phyloP scores from a whole-genome alignment of 306 rosid genomes.

The Carpinus viminea region DNA sequence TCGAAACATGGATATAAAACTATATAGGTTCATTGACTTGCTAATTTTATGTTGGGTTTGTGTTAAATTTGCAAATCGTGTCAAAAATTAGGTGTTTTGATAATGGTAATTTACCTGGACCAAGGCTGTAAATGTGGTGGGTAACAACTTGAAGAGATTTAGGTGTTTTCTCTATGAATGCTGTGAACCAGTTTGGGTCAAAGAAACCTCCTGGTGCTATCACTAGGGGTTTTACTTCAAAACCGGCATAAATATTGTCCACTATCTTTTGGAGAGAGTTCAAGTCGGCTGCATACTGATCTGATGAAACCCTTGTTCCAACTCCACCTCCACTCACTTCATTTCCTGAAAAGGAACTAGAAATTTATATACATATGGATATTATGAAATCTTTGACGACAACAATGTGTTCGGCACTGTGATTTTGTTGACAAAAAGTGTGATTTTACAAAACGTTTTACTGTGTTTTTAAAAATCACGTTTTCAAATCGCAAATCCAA shows the following conservation, averaged over 20 bases:
- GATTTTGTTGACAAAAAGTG: no score
- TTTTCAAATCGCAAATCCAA: not conserved
- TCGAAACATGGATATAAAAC: no score
- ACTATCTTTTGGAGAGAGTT: constrained; percentile 51
- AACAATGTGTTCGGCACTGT: not conserved
- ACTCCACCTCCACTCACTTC: constrained; percentile 82
- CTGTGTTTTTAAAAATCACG: not conserved
- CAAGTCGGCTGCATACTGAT: constrained; percentile 68
- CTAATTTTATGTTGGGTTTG: no score
- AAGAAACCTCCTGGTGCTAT: constrained; percentile 94
- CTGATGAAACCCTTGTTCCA: constrained; percentile 62
- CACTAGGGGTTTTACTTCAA: constrained; percentile 57
- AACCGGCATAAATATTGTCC: constrained; percentile 39
- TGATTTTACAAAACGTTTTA: no score
- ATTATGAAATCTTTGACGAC: not conserved
- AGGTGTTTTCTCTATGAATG: constrained; percentile 50
- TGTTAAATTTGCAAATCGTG: no score
- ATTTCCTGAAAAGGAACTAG: constrained; percentile 48
- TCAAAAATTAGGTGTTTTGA: not conserved
- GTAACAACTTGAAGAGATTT: constrained; percentile 49
- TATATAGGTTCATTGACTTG: no score
- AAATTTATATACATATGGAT: no score
- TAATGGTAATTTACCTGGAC: constrained; percentile 58
- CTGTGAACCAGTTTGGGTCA: constrained; percentile 70
- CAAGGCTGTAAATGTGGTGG: constrained; percentile 91